Evolutionary conservation across 2,329 filamentous ascomycete genomes (phyloP).

Genomic region (Dothidotthia symphoricarpi): DNA sequence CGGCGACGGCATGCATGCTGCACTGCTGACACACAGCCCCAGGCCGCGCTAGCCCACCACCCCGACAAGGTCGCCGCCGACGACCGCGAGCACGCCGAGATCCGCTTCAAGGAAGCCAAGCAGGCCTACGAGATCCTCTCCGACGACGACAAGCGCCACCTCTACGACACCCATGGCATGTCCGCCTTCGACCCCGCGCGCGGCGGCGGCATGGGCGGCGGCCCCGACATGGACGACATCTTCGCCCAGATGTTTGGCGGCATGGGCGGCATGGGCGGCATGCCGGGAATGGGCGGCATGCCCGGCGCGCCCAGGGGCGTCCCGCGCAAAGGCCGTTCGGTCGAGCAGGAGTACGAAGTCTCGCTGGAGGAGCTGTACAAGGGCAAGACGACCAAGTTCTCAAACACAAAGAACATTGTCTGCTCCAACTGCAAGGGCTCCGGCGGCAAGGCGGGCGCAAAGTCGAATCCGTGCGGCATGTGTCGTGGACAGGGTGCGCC

Average conservation of each 20-base stretch:
- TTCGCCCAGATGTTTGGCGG: conserved; percentile 82
- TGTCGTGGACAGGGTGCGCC: conserved; percentile 72
- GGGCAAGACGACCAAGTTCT: conserved; percentile 96
- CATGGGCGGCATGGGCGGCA: conserved; percentile 63
- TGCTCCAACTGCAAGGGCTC: conserved; percentile 84
- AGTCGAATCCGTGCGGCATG: conserved; percentile 75
- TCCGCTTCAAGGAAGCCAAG: conserved; percentile 87
- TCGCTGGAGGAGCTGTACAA: conserved; percentile 95
- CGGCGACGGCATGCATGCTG: too few relatives aligned
- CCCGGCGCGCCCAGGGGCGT: conserved; percentile 49
- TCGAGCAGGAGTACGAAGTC: conserved; percentile 89
- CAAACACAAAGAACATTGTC: conserved; percentile 89
- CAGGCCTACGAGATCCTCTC: conserved; percentile 97
- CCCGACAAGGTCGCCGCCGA: conserved; percentile 93
- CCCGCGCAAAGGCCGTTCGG: conserved; percentile 72
- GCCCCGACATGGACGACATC: conserved; percentile 85
- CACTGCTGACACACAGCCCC: conserved; percentile 5
- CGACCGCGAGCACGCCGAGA: conserved; percentile 79
- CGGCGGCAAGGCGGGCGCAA: conserved; percentile 89
- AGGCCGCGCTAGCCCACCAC: conserved; percentile 85
- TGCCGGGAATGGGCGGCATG: conserved; percentile 51
- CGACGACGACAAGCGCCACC: conserved; percentile 87
- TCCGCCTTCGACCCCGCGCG: conserved; percentile 81
- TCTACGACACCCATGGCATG: conserved; percentile 96
- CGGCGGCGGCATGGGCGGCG: conserved; percentile 62